Evolutionary conservation across 768 basidiomycete genomes (phyloP), one percentile per base, ranked within the genome.

Genomic region (Leccinum variicolor): DNA sequence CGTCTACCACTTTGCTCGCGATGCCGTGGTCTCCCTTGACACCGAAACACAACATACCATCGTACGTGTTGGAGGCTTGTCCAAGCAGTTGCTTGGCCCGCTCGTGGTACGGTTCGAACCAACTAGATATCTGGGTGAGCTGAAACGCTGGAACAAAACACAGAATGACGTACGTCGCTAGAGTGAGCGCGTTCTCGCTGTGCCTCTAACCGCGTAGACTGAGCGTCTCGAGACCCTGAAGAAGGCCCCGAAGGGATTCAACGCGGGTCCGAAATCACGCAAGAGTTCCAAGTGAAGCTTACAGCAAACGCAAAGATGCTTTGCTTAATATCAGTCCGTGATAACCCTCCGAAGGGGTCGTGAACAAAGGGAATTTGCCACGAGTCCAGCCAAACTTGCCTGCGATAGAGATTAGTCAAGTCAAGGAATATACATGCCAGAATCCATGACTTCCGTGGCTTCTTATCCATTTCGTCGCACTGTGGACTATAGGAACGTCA

Each of bases 21-120:
- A 66, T 68, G 52, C 72, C 69, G 3, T 74, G 73, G 52, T 79
- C 79, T 39, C 17, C 88, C 64, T 84, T 84, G 59, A 91, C 71
- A 8, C 91, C 92, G 64, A 94, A 92, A 72, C 80, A 89, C 51
- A 94, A 73, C 62, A 93, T 81, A 21, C 90, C 91, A 4, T 90
- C 88, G 56, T 77, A 92, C n/a, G n/a, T n/a, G n/a, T n/a, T n/a
- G n/a, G n/a, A n/a, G n/a, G n/a, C n/a, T n/a, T n/a, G n/a, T n/a
- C n/a, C n/a, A n/a, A n/a, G n/a, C n/a, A n/a, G n/a, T n/a, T n/a
- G n/a, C n/a, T n/a, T n/a, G n/a, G n/a, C n/a, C n/a, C n/a, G n/a
- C n/a, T n/a, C n/a, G n/a, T n/a, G n/a, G n/a, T n/a, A n/a, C n/a
- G n/a, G n/a, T 64, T 85, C 78, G 39, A 94, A 81, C 76, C 79